Evolutionary conservation across 257 asterid genomes (phyloP).

Genomic region (Solanum clarkiae): DNA sequence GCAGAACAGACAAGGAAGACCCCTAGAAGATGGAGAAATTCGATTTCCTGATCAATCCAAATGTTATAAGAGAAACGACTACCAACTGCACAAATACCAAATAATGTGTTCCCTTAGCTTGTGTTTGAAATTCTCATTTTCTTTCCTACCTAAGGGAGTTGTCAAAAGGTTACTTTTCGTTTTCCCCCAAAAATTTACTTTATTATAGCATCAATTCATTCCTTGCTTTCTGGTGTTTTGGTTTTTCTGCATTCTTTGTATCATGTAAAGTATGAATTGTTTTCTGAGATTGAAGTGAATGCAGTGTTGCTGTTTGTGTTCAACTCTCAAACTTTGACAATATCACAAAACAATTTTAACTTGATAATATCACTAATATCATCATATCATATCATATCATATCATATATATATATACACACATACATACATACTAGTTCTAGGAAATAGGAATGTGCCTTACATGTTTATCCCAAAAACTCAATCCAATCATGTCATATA

Average conservation of each 20-base stretch:
- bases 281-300: not conserved
- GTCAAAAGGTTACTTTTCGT: not conserved
- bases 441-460: too few species aligned
- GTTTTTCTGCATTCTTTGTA: not conserved
- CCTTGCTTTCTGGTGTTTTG: not conserved
- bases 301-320: not conserved
- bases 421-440: too few species aligned
- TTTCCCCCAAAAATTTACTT: not conserved
- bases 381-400: too few species aligned
- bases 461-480: too few species aligned
- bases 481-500: too few species aligned
- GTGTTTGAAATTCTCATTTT: not conserved
- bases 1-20: conserved; percentile 34
- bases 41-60: conserved; percentile 45
- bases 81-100: not conserved
- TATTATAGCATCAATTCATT: not conserved
- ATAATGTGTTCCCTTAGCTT: not conserved
- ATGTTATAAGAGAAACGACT: not conserved
- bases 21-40: conserved; percentile 86
- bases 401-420: too few species aligned
- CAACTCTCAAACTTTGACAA: not conserved
- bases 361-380: too few species aligned
- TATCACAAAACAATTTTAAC: not conserved
- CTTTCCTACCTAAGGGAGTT: not conserved
- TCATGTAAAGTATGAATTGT: not conserved